These are phyloP conservation scores for Ganoderma sp. DNA, from an alignment of 1,284 basidiomycete species.

Conservation along the genomic window DNA sequence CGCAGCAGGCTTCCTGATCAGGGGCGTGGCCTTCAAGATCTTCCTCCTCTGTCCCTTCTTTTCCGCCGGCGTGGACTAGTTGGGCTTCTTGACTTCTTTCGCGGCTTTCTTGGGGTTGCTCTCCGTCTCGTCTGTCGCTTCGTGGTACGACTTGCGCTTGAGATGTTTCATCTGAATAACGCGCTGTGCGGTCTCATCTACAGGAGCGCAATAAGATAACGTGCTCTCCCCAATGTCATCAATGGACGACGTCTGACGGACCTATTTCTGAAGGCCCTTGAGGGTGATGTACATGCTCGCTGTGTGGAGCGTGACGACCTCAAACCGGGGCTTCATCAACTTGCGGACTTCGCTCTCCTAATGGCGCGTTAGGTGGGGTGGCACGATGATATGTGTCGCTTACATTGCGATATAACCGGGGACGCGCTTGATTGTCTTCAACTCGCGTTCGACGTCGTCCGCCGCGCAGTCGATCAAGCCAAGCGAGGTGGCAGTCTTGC, in stretches of 20 bases:
- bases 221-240: no score
- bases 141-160: constrained; percentile 73
- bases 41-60: no score
- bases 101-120: constrained; percentile 28
- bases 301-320: constrained; percentile 73
- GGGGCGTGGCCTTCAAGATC: no score
- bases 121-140: constrained; percentile 51
- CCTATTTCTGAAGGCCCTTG: no score
- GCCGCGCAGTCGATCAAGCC: constrained; percentile 80
- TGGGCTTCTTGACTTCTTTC: no score
- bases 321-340: constrained; percentile 74
- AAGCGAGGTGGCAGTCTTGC: constrained; percentile 94
- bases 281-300: constrained; percentile 45
- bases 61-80: no score
- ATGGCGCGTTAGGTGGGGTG: constrained; percentile 89
- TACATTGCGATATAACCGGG: constrained; percentile 78
- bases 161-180: constrained; percentile 69
- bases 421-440: constrained; percentile 51
- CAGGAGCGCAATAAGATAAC: constrained; percentile 21
- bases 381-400: constrained; percentile 87
- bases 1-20: no score
- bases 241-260: no score
- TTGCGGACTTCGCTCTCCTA: constrained; percentile 90
- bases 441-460: constrained; percentile 62
- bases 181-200: constrained; percentile 52